Evolutionary conservation across 2,329 filamentous ascomycete genomes (phyloP).

Genomic region (Neocucurbitaria cava): DNA sequence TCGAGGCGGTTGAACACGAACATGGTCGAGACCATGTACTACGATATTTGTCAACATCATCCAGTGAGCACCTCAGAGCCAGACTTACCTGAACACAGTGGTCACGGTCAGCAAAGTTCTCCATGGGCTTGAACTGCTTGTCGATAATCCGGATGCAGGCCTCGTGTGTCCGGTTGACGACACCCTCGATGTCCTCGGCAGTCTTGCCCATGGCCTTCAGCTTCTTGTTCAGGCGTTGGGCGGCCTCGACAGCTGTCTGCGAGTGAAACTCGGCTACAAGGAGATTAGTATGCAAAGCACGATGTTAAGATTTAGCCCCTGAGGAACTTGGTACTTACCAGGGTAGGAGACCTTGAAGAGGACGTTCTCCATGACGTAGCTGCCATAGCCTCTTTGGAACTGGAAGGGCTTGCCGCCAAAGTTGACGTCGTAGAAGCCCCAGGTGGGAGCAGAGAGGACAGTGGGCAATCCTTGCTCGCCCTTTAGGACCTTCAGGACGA

Average conservation of each 20-base stretch:
- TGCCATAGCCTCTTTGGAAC: slow-evolving; percentile 95
- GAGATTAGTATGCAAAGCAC: slow-evolving; percentile 8
- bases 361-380: slow-evolving; percentile 99
- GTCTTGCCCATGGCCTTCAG: slow-evolving; percentile 87
- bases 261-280: slow-evolving; percentile 89
- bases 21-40: slow-evolving; percentile 98
- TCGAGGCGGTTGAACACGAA: slow-evolving; percentile 93
- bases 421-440: slow-evolving; percentile 98
- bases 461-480: slow-evolving; percentile 92
- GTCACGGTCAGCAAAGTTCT: slow-evolving; percentile 99
- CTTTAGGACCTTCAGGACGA: slow-evolving; percentile 87
- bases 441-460: slow-evolving; percentile 88
- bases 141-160: slow-evolving; percentile 99
- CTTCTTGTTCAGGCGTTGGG: slow-evolving; percentile 84
- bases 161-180: slow-evolving; percentile 96
- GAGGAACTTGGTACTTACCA: too few species aligned
- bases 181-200: slow-evolving; percentile 85
- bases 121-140: slow-evolving; percentile 99
- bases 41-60: slow-evolving; percentile 1
- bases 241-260: slow-evolving; percentile 95
- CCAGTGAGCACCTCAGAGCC: background rate
- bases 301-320: too few species aligned
- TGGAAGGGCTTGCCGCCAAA: slow-evolving; percentile 92
- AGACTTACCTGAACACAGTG: slow-evolving; percentile 84
- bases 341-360: slow-evolving; percentile 99